Base-by-base conservation (phyloP, 2,329 filamentous ascomycete genomes). In the Pseudocercospora fijiensis region DNA sequence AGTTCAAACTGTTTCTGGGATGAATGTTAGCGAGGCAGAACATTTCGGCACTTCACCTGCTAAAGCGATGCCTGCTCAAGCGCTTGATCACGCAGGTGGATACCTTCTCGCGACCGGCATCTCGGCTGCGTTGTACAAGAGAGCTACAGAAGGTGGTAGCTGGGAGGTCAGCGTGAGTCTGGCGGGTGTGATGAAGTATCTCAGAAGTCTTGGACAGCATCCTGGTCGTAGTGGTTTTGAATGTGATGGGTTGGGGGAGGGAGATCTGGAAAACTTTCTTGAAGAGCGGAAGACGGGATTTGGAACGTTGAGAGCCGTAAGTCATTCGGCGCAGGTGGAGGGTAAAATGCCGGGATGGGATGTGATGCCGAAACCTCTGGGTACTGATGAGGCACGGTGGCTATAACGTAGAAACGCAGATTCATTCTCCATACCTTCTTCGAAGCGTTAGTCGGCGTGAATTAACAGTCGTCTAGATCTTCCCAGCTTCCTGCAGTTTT, bases 151-250 rank as follows among this genome's bases (percentile, higher is more conserved):
- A 18, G 82, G 82, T 0, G 81, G 82, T 0, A 77, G 79, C 0
- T 86, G 82, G 72, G 71, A 78, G n/a, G 81, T 86, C 0, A 76
- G 84, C 27, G 84, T 86, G 0, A 85, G 83, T 7, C 76, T 87
- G 2, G 84, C 83, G 0, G 84, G 82, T 0, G 78, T 80, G 2
- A 83, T 82, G 82, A 84, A 82, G 67, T 86, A 86, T 70, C 70
- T 87, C 41, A 76, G 82, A 27, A 84, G 82, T 28, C 69, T 87
- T 13, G 84, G 85, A 0, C 84, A 84, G 62, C 81, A 80, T 65
- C 72, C 76, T 3, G 82, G 77, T 0, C 70, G 67, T 1, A 75
- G 68, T 2, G 83, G 83, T 0, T 86, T 85, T 49, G 68, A 78
- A 1, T 70, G 70, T 4, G 75, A 77, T 43, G 73, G 11, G 20